Conservation (phyloP, 169 alveolate species). For the Babesia ovis region DNA sequence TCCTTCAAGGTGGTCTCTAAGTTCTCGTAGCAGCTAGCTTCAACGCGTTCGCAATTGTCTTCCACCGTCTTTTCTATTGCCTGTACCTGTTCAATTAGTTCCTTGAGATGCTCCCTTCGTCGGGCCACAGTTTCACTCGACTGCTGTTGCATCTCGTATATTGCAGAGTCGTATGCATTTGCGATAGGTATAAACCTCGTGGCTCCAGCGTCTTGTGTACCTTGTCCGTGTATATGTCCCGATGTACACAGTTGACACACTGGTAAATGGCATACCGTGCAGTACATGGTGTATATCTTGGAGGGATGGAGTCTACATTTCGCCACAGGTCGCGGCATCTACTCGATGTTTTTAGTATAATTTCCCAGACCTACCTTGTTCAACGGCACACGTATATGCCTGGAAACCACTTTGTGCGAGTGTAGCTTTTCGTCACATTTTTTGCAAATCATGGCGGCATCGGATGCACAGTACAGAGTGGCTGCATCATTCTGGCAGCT, state of each 20-base stretch:
- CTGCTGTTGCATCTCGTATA: constrained; percentile 50
- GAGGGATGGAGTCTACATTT: constrained; percentile 76
- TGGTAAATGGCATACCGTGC: constrained; percentile 80
- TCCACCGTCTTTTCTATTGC: constrained; percentile 20
- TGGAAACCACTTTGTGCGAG: constrained; percentile 82
- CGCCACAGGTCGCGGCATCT: constrained; percentile 82
- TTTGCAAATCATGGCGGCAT: constrained; percentile 83
- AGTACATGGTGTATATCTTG: constrained; percentile 73
- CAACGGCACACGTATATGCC: constrained; percentile 86
- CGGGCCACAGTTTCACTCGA: constrained; percentile 12
- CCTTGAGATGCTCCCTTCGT: constrained; percentile 34
- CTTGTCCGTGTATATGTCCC: constrained; percentile 73
- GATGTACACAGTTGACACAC: constrained; percentile 83
- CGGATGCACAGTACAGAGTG: constrained; percentile 86
- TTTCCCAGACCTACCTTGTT: constrained; percentile 72
- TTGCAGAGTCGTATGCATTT: constrained; percentile 66
- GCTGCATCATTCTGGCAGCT: constrained; percentile 88
- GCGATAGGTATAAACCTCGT: constrained; percentile 58
- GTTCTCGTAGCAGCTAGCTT: constrained; percentile 61
- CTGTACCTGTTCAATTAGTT: constrained; percentile 14
- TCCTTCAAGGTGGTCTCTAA: constrained; percentile 51
- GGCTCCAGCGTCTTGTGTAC: constrained; percentile 4
- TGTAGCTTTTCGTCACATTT: constrained; percentile 85
- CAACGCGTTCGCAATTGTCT: constrained; percentile 55
- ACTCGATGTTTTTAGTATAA: not conserved